These are phyloP conservation scores for Clitopilus passeckerianus DNA, from an alignment of 768 basidiomycete genomes.

Conservation along the genomic window DNA sequence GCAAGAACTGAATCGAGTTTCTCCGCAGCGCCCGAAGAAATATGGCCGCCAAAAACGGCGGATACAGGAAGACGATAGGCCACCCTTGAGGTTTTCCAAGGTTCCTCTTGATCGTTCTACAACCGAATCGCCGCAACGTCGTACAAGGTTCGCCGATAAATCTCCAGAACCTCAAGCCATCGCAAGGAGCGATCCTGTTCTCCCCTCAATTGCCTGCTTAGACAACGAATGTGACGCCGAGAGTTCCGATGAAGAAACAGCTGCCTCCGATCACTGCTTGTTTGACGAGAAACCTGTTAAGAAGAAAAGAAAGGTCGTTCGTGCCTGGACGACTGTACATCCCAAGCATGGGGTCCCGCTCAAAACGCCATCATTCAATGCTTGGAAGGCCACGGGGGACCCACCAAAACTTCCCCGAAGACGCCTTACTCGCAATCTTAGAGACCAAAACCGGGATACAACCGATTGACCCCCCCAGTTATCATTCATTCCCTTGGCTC, in stretches of 20 bases:
- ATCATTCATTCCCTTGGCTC: neutral
- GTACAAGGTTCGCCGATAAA: no score
- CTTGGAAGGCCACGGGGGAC: neutral
- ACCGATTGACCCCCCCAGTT: neutral
- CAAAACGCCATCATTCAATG: neutral
- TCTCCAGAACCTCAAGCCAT: no score
- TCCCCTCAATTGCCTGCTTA: neutral
- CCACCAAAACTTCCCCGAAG: neutral
- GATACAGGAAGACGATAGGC: conserved; percentile 7
- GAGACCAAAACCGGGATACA: neutral
- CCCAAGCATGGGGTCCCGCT: neutral
- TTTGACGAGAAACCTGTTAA: neutral
- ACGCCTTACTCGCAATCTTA: neutral
- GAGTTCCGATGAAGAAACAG: neutral
- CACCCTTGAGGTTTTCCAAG: neutral
- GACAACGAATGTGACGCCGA: neutral
- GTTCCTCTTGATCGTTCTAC: neutral
- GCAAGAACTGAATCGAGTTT: conserved; percentile 8
- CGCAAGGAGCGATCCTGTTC: neutral
- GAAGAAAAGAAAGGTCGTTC: neutral
- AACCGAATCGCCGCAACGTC: no score
- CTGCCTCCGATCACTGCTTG: neutral
- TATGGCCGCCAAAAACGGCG: conserved; percentile 14
- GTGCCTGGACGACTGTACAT: neutral
- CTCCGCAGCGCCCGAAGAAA: conserved; percentile 10